Conservation (phyloP, 805 yeast species). For the Schwanniomyces pseudopolymorphus region DNA sequence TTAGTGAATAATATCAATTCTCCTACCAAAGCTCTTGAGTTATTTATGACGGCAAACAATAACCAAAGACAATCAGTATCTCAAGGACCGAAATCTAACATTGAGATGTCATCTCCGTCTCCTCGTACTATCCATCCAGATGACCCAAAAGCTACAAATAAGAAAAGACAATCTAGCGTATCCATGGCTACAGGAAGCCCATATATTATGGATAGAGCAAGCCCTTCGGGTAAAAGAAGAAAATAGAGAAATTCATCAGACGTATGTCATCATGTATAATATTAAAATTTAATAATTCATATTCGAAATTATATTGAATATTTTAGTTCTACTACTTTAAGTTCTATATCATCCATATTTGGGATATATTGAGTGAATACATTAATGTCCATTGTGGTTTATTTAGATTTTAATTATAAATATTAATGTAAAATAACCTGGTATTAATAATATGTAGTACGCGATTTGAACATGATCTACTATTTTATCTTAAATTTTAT, state of each 20-base stretch:
- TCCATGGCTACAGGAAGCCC: conserved; percentile 6
- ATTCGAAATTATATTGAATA: background rate
- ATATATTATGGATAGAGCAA: conserved; percentile 4
- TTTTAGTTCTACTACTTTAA: background rate
- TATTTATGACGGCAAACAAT: conserved; percentile 27
- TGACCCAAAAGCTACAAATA: conserved; percentile 9
- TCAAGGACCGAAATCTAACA: background rate
- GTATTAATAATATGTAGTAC: background rate
- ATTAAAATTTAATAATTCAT: background rate
- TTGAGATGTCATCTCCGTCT: conserved; percentile 10
- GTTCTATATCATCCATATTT: background rate
- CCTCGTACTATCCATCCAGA: conserved; percentile 11
- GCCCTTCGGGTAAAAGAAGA: conserved; percentile 10
- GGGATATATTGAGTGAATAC: background rate
- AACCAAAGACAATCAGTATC: conserved; percentile 8
- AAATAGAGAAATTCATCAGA: conserved; percentile 2
- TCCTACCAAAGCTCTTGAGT: conserved; percentile 56
- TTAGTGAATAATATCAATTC: conserved; percentile 46
- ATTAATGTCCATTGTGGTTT: background rate
- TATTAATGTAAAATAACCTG: background rate
- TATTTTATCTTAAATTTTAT: background rate
- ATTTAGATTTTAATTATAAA: background rate
- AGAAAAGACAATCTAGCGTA: conserved; percentile 13
- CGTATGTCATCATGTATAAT: background rate
- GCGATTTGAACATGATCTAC: background rate